Percentiles rank a stretch among this genome's conserved stretches.
These are phyloP conservation scores for Ophidiomyces ophidiicola DNA, from an alignment of 2,329 filamentous ascomycete species.

Conservation along the genomic window DNA sequence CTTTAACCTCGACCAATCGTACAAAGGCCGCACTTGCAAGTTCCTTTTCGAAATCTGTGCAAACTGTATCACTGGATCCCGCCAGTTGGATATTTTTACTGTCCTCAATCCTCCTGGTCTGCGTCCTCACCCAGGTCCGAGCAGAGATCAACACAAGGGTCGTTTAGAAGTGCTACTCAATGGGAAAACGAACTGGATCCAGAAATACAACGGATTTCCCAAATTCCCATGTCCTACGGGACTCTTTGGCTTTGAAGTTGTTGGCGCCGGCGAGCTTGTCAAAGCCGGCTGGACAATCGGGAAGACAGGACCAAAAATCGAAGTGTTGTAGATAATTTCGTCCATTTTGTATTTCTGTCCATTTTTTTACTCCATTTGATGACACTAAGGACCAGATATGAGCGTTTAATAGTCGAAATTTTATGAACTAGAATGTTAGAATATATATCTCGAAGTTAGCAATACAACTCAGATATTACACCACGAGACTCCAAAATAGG, in stretches of 20 bases:
- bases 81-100: slow-evolving; percentile 19
- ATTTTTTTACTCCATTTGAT: too few relatives aligned
- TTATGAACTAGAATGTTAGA: too few relatives aligned
- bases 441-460: too few relatives aligned
- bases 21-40: slow-evolving; percentile 17
- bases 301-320: slow-evolving; percentile 17
- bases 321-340: slow-evolving; percentile 7
- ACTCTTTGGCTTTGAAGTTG: slow-evolving; percentile 20
- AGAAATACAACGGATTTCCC: slow-evolving; percentile 16
- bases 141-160: slow-evolving; percentile 18
- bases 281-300: slow-evolving; percentile 20
- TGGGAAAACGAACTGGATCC: slow-evolving; percentile 17
- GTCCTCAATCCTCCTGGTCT: slow-evolving; percentile 17
- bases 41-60: slow-evolving; percentile 19
- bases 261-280: slow-evolving; percentile 19
- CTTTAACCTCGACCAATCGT: slow-evolving; percentile 15
- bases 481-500: too few relatives aligned
- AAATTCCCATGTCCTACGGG: slow-evolving; percentile 19
- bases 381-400: too few relatives aligned
- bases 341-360: too few relatives aligned
- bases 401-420: too few relatives aligned
- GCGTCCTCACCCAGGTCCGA: slow-evolving; percentile 12
- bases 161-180: slow-evolving; percentile 14
- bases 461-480: too few relatives aligned
- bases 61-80: slow-evolving; percentile 18